Evolutionary conservation across 163 green algal genomes (phyloP).

Genomic region (Prototheca wickerhamii): DNA sequence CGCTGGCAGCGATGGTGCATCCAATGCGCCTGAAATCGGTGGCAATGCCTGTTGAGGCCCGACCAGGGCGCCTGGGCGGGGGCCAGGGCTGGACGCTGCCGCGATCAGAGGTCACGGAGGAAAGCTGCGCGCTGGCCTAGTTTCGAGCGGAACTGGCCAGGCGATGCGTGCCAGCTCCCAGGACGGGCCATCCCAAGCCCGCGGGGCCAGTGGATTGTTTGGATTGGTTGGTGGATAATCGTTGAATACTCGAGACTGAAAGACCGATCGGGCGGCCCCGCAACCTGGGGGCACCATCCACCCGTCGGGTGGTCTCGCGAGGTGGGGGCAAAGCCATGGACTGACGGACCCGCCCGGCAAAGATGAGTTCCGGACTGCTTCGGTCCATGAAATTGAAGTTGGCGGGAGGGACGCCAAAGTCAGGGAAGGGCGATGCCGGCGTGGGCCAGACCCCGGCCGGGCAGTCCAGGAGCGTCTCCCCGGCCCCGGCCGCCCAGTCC

Average conservation of each 20-base stretch:
- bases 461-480: neutral
- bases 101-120: no score
- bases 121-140: no score
- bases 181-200: no score
- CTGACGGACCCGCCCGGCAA: neutral
- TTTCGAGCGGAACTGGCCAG: no score
- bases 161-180: no score
- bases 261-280: neutral
- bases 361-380: constrained; percentile 11
- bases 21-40: neutral
- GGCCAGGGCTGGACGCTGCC: no score
- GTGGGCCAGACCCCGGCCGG: neutral
- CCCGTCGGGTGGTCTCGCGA: neutral
- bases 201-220: neutral
- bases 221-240: neutral
- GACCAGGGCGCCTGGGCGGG: no score
- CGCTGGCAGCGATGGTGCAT: neutral
- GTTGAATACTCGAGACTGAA: neutral
- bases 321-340: neutral
- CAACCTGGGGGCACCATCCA: neutral
- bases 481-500: neutral
- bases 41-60: no score
- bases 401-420: neutral
- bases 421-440: neutral
- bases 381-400: constrained; percentile 26